These are phyloP conservation scores for Mycena chlorophos DNA, from an alignment of 768 basidiomycete species.

Conservation along the genomic window DNA sequence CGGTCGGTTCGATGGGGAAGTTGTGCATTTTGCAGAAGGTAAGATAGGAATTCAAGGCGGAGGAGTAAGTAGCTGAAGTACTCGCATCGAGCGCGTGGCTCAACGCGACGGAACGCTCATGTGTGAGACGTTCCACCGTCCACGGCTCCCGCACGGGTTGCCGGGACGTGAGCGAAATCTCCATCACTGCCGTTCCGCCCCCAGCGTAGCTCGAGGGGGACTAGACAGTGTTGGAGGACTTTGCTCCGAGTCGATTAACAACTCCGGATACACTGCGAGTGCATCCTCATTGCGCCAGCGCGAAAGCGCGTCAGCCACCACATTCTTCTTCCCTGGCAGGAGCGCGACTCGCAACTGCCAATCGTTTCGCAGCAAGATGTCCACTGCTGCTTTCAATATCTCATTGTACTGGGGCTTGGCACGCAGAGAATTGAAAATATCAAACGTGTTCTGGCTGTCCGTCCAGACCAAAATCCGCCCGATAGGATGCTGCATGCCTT, in stretches of 20 bases:
- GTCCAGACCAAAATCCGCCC: constrained; percentile 23
- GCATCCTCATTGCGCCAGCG: constrained; percentile 16
- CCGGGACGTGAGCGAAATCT: constrained; percentile 16
- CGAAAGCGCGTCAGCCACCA: constrained; percentile 31
- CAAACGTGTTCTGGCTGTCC: constrained; percentile 26
- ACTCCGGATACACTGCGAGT: background rate
- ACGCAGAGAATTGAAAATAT: constrained; percentile 23
- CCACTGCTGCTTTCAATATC: constrained; percentile 18
- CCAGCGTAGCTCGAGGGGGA: constrained; percentile 32
- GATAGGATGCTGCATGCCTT: background rate
- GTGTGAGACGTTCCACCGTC: constrained; percentile 33
- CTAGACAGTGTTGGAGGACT: constrained; percentile 8
- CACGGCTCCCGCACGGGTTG: constrained; percentile 37
- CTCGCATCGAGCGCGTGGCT: constrained; percentile 24
- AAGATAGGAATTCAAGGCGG: constrained; percentile 35
- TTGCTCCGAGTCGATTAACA: background rate
- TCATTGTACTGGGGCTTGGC: constrained; percentile 21
- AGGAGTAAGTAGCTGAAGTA: constrained; percentile 28
- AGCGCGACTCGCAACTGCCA: constrained; percentile 28
- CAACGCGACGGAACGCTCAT: constrained; percentile 27
- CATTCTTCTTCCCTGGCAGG: constrained; percentile 24
- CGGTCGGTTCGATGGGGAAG: constrained; percentile 31
- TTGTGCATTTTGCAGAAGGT: constrained; percentile 31
- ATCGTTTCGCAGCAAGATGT: constrained; percentile 9
- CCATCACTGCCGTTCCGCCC: constrained; percentile 28